Conservation (phyloP, 2,329 filamentous ascomycete genomes). For the Ophiostoma angusticollis region DNA sequence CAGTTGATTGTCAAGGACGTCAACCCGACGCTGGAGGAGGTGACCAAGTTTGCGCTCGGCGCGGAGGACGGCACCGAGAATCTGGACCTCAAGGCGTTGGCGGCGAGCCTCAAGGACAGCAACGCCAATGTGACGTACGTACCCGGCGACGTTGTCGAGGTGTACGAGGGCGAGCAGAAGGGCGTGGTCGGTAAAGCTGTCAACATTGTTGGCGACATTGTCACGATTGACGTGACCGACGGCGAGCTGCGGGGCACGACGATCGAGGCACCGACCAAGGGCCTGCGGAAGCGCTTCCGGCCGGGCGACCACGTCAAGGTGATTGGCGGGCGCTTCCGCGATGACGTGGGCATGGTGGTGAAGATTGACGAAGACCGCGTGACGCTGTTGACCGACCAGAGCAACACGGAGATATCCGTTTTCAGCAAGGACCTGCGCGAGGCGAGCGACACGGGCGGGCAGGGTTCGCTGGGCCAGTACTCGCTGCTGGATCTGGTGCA, state of each 20-base stretch:
- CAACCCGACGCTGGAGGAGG: conserved; percentile 85
- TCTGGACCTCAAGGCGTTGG: conserved; percentile 79
- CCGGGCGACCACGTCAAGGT: conserved; percentile 98
- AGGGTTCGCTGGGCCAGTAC: conserved; percentile 75
- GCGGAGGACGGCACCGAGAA: conserved; percentile 89
- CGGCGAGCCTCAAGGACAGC: conserved; percentile 76
- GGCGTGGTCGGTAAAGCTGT: conserved; percentile 78
- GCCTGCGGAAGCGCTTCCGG: conserved; percentile 81
- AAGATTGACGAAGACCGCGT: conserved; percentile 86
- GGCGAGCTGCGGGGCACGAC: conserved; percentile 70
- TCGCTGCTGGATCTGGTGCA: conserved; percentile 90
- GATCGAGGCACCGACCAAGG: conserved; percentile 87
- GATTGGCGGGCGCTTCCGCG: conserved; percentile 84
- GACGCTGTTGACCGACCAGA: conserved; percentile 85
- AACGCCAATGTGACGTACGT: conserved; percentile 74
- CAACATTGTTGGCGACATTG: conserved; percentile 81
- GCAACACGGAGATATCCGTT: conserved; percentile 85
- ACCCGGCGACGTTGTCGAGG: conserved; percentile 90
- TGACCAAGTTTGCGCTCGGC: conserved; percentile 83
- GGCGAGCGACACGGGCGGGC: conserved; percentile 80
- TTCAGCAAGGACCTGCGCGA: conserved; percentile 95
- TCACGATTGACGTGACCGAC: conserved; percentile 73
- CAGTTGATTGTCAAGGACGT: conserved; percentile 77
- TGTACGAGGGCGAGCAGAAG: conserved; percentile 89
- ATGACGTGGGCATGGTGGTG: conserved; percentile 95